A percentile compares a stretch with the other conserved stretches of the same genome.
Evolutionary conservation across 371 early-diverging fungal species (phyloP).

Genomic region (Syncephalastrum racemosum): DNA sequence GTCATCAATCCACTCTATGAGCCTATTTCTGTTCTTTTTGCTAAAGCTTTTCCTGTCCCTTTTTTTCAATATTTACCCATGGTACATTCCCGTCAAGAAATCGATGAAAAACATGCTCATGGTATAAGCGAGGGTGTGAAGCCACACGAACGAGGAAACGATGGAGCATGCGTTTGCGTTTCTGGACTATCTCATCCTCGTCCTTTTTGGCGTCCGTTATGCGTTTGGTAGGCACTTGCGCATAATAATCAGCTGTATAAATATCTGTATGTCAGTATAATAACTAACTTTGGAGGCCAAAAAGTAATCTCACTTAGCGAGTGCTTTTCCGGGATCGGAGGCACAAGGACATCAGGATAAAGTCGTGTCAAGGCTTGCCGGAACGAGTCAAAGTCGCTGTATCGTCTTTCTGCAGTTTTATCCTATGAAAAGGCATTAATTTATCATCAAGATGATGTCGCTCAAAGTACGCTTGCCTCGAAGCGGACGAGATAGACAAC

Average conservation of each 20-base stretch:
- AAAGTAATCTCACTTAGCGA: conserved; percentile 59
- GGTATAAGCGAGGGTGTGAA: conserved; percentile 78
- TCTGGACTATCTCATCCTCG: conserved; percentile 79
- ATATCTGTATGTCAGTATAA: conserved; percentile 3
- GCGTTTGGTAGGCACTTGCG: conserved; percentile 70
- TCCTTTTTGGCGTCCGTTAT: conserved; percentile 49
- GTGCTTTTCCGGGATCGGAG: conserved; percentile 97
- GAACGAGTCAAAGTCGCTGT: conserved; percentile 94
- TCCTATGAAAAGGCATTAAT: conserved; percentile 28
- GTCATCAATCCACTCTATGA: conserved; percentile 5
- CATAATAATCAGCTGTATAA: conserved; percentile 50
- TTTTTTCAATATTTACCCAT: conserved; percentile 45
- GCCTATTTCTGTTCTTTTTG: too few relatives aligned
- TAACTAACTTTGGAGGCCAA: conserved; percentile 3
- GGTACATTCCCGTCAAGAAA: conserved; percentile 73
- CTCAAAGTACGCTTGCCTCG: conserved; percentile 8
- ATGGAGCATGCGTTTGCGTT: conserved; percentile 88
- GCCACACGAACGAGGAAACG: conserved; percentile 83
- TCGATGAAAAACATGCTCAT: conserved; percentile 86
- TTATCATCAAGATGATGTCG: neutral
- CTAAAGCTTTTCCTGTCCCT: neutral
- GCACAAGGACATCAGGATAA: conserved; percentile 83
- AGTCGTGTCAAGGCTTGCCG: conserved; percentile 68
- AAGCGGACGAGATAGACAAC: conserved; percentile 25
- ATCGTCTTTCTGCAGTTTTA: conserved; percentile 73